Evolutionary conservation across 768 basidiomycete species (phyloP), one percentile per base, ranked within the genome.

Genomic region (Pisolithus microcarpus): DNA sequence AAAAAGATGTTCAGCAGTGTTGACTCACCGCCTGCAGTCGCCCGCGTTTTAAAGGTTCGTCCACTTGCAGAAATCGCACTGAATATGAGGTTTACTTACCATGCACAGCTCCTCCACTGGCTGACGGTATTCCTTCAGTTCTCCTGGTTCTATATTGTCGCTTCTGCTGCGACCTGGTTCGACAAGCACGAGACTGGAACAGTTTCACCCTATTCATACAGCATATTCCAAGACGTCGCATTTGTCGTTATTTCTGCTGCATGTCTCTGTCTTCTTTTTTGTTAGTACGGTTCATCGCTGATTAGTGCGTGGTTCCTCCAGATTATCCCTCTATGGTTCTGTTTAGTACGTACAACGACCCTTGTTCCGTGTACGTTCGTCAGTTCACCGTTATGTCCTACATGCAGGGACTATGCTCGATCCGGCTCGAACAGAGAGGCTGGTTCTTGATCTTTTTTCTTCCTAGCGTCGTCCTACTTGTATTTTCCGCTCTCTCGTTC

Each of bases 51-150:
- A 63, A 78, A 72, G 68, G 80, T 76, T 6, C 28, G 2, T 51
- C n/a, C 19, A 26, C 31, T 18, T 44, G 16, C 38, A n/a, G 34
- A 19, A 8, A 43, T 19, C 13, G 40, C 16, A 21, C 18, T 46
- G 15, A 3, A 34, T 13, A 34, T 34, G 1, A 13, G 42, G 8
- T 36, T 26, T 38, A 23, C 23, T 18, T 5, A 23, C 23, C 40
- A 7, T 23, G n/a, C 18, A 4, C 48, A 80, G 78, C 62, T 77
- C 46, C 68, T 75, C n/a, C 68, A 79, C 15, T 60, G 75, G 34
- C 72, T 81, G 52, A 76, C 71, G 5, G 77, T 75, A 30, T 67
- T 61, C 52, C 57, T 80, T 11, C 77, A 79, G 31, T 68, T 81
- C 5, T 62, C 75, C 1, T 63, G 65, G 5, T 81, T 81, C 62